These are phyloP conservation scores for Sonneratia caseolaris DNA, from an alignment of 345 rosid species.

Conservation along the genomic window DNA sequence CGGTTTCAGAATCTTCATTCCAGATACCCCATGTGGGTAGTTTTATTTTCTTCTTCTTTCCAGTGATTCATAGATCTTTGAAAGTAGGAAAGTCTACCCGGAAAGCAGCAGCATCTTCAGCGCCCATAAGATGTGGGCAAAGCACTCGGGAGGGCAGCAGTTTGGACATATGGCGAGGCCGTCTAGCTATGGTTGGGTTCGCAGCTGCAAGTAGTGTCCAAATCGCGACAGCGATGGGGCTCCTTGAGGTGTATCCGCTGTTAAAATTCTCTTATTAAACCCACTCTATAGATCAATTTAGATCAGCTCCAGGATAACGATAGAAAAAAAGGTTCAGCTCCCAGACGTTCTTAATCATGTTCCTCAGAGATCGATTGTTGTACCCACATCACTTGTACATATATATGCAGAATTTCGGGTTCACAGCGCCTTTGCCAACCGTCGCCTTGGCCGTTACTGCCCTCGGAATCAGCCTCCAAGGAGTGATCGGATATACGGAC, in stretches of 20 bases:
- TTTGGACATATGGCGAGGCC: conserved; percentile 85
- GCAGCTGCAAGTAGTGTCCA: conserved; percentile 67
- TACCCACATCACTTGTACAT: not conserved
- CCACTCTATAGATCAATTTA: not conserved
- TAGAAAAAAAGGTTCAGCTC: not conserved
- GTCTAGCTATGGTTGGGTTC: conserved; percentile 87
- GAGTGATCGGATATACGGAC: conserved; percentile 19
- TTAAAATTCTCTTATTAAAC: not conserved
- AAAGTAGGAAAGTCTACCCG: conserved; percentile 18
- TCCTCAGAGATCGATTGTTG: not conserved
- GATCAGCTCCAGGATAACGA: too few relatives aligned
- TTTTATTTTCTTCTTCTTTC: conserved; percentile 2
- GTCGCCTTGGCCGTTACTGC: conserved; percentile 82
- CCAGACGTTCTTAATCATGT: not conserved
- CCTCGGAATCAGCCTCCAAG: conserved; percentile 71
- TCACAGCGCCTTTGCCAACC: conserved; percentile 60
- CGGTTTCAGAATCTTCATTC: too few relatives aligned
- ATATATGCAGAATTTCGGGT: conserved; percentile 77
- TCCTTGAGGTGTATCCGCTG: conserved; percentile 49
- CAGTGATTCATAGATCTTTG: conserved; percentile 30
- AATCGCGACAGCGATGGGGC: conserved; percentile 78
- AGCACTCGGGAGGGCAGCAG: conserved; percentile 37
- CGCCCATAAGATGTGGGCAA: conserved; percentile 67
- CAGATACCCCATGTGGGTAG: not conserved
- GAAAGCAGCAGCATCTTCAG: conserved; percentile 29